Conservation (phyloP, 2,329 filamentous ascomycete species). For the Fusarium poae region DNA sequence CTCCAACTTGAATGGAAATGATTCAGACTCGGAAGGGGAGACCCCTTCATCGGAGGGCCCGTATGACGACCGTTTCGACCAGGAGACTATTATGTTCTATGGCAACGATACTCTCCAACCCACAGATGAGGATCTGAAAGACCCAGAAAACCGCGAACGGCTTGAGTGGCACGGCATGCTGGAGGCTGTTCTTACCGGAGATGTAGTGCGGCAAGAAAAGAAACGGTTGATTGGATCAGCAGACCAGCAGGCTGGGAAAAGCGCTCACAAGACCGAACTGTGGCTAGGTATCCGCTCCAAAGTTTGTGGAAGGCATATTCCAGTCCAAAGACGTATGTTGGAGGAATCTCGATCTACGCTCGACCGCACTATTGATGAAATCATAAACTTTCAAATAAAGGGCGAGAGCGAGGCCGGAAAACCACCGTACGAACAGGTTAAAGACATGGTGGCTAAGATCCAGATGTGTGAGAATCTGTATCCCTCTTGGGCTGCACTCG, state of each 20-base stretch:
- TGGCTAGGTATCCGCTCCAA: constrained; percentile 91
- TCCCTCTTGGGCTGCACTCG: constrained; percentile 81
- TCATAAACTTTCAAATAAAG: constrained; percentile 94
- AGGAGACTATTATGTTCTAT: constrained; percentile 93
- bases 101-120: constrained; percentile 90
- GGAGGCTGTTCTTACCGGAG: constrained; percentile 92
- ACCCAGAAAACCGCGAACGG: constrained; percentile 88
- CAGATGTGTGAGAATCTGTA: constrained; percentile 90
- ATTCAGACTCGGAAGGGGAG: constrained; percentile 91
- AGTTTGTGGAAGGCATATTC: constrained; percentile 83
- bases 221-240: constrained; percentile 88
- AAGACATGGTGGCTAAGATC: constrained; percentile 89
- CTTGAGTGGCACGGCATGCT: constrained; percentile 99
- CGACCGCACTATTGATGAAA: constrained; percentile 83
- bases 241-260: constrained; percentile 68
- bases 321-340: constrained; percentile 87
- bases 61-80: constrained; percentile 88
- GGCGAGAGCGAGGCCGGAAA: constrained; percentile 93
- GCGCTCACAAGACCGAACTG: constrained; percentile 81
- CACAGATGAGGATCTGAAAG: constrained; percentile 88
- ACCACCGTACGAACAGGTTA: constrained; percentile 86
- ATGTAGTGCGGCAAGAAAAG: constrained; percentile 98
- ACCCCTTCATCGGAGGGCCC: constrained; percentile 87
- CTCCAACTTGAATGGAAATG: constrained; percentile 70
- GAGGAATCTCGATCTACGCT: constrained; percentile 84